phyloP scores from a whole-genome alignment of 129 eudicot genomes.

The Saussurea involucrata region DNA sequence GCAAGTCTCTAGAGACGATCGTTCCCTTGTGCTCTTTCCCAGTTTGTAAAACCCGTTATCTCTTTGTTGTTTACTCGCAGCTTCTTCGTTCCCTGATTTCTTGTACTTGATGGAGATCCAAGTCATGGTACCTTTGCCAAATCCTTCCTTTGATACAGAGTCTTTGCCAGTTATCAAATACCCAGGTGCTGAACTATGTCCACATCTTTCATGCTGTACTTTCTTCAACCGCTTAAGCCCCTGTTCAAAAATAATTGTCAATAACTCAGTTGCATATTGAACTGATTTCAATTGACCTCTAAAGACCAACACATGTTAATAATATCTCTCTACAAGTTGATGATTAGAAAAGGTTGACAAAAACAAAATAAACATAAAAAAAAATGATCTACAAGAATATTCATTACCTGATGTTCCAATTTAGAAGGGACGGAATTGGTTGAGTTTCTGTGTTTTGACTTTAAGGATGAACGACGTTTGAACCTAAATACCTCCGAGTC shows the following conservation, averaged over 20 bases:
- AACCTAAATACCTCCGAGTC: conserved; percentile 91
- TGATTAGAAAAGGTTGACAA: background rate
- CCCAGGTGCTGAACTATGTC: conserved; percentile 32
- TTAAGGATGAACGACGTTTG: conserved; percentile 73
- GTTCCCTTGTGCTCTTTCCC: conserved; percentile 34
- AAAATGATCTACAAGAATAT: background rate
- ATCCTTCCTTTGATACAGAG: conserved; percentile 24
- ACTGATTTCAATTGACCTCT: too few relatives aligned
- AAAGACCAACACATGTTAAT: too few relatives aligned
- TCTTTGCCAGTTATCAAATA: conserved; percentile 20
- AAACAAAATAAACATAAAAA: background rate
- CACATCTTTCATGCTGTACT: conserved; percentile 41
- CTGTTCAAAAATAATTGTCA: conserved; percentile 21
- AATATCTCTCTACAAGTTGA: too few relatives aligned
- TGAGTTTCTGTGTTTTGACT: conserved; percentile 38
- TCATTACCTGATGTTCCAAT: conserved; percentile 56
- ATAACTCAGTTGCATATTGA: background rate
- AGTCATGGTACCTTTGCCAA: conserved; percentile 18
- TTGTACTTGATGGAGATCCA: conserved; percentile 54
- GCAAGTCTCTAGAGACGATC: conserved; percentile 33
- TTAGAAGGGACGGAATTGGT: conserved; percentile 26
- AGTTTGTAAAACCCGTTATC: conserved; percentile 27
- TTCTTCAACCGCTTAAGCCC: conserved; percentile 83
- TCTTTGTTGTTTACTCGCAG: conserved; percentile 26
- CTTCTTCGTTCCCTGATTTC: conserved; percentile 37